Evolutionary conservation across 2,329 filamentous ascomycete species (phyloP).

Genomic region (Cercospora sp.): DNA sequence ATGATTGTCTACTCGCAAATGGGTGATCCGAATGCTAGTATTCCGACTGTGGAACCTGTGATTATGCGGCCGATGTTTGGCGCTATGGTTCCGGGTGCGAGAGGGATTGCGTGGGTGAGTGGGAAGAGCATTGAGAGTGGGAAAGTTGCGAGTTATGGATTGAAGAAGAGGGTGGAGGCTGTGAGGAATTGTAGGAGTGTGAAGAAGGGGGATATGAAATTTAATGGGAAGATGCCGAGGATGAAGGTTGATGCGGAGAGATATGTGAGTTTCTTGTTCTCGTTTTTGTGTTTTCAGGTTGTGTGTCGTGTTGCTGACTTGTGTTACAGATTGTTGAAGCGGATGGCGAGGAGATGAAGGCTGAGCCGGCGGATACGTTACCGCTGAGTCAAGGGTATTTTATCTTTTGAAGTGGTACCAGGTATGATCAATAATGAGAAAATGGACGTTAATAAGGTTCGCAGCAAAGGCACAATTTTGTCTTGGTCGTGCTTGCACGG

Average conservation of each 20-base stretch:
- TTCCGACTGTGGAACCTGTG: constrained; percentile 83
- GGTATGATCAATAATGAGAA: background rate
- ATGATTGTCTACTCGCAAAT: constrained; percentile 82
- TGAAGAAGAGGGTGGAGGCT: constrained; percentile 77
- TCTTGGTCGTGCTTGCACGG: no score
- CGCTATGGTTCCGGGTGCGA: constrained; percentile 54
- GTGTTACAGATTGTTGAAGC: constrained; percentile 67
- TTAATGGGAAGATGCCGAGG: constrained; percentile 76
- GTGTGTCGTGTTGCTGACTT: no score
- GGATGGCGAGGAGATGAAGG: constrained; percentile 71
- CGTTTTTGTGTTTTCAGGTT: no score
- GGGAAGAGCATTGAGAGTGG: constrained; percentile 68
- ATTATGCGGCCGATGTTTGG: constrained; percentile 86
- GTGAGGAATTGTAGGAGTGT: constrained; percentile 74
- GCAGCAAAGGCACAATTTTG: no score
- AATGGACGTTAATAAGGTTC: no score
- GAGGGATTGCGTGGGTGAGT: constrained; percentile 82
- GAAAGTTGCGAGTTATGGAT: constrained; percentile 66
- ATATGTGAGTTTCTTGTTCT: constrained; percentile 63
- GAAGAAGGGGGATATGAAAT: constrained; percentile 86
- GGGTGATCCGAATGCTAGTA: constrained; percentile 61
- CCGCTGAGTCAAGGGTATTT: constrained; percentile 77
- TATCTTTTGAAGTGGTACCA: constrained; percentile 60
- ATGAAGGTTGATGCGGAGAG: constrained; percentile 92
- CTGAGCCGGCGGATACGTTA: constrained; percentile 68